Percentiles rank a stretch among this genome's conserved stretches.
phyloP scores from a whole-genome alignment of 169 alveolate species.

The Plasmodium falciparum region DNA sequence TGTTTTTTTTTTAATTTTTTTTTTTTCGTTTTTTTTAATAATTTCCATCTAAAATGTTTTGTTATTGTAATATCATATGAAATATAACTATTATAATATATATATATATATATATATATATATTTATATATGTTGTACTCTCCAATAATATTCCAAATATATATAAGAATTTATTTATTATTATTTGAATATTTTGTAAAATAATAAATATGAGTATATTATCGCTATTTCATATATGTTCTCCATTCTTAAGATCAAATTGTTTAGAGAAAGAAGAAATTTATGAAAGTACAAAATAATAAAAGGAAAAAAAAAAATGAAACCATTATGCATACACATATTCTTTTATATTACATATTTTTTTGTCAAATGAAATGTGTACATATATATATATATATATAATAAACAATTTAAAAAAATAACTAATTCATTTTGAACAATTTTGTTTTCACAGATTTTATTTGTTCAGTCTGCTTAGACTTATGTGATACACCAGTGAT shows the following conservation, averaged over 20 bases:
- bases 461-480: constrained; percentile 76
- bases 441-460: constrained; percentile 40
- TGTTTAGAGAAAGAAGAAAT: constrained; percentile 41
- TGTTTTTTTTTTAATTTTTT: not conserved
- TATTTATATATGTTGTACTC: not conserved
- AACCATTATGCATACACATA: not conserved
- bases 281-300: constrained; percentile 48
- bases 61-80: not conserved
- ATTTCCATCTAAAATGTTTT: constrained; percentile 1
- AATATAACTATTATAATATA: not conserved
- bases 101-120: not conserved
- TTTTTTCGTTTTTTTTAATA: not conserved
- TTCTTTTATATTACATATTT: no score
- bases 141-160: no score
- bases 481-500: constrained; percentile 68
- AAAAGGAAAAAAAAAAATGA: not conserved
- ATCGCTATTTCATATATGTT: constrained; percentile 71
- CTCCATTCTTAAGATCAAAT: constrained; percentile 53
- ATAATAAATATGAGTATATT: constrained; percentile 53
- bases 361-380: not conserved
- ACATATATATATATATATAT: constrained; percentile 1
- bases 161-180: no score
- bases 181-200: not conserved
- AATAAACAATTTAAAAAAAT: not conserved
- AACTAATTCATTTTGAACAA: constrained; percentile 2